Base-by-base conservation (phyloP, 1,284 basidiomycete genomes). In the Earliella scabrosa region DNA sequence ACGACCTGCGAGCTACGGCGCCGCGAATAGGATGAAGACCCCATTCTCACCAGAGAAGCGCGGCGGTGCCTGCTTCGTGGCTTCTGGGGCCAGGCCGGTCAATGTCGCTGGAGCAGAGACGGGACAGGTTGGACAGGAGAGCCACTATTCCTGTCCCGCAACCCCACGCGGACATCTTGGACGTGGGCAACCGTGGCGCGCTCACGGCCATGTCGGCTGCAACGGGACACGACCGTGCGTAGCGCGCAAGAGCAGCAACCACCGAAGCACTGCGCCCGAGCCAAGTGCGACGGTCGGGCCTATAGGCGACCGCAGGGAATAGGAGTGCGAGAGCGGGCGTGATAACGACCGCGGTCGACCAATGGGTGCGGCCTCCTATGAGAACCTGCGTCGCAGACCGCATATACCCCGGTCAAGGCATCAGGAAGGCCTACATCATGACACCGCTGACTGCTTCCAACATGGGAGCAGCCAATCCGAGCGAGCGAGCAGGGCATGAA, bases 31-130 rank as follows among this genome's bases (percentile, higher is more conserved):
- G 23, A 46, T 24, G 16, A 29, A 36, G 31, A 43, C 45, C 31
- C 45, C 26, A 36, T 48, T 54, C 52, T 43, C 45, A 47, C 38
- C 31, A n/a, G 11, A 44, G 40, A 51, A 48, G 39, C 45, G 21
- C 46, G 32, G 29, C 18, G 24, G 34, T 16, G 29, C 36, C 51
- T 46, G 43, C 51, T n/a, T 47, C 51, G 31, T 45, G n/a, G 45
- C 51, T 40, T 47, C 51, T 41, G 9, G 7, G 36, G 27, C 51
- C n/a, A 53, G 45, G 16, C 45, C 52, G 23, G 46, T 44, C 38
- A 48, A 43, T 21, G 52, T 23, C 26, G 35, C 14, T 20, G 20
- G 4, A 14, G 32, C 29, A 2, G 39, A 26, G 39, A 31, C 18
- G 21, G 16, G 20, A 20, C 36, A 35, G 4, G 32, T 14, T n/a